These are phyloP conservation scores for Aspergillus asperescens DNA, from an alignment of 495 filamentous ascomycete genomes.

Conservation along the genomic window DNA sequence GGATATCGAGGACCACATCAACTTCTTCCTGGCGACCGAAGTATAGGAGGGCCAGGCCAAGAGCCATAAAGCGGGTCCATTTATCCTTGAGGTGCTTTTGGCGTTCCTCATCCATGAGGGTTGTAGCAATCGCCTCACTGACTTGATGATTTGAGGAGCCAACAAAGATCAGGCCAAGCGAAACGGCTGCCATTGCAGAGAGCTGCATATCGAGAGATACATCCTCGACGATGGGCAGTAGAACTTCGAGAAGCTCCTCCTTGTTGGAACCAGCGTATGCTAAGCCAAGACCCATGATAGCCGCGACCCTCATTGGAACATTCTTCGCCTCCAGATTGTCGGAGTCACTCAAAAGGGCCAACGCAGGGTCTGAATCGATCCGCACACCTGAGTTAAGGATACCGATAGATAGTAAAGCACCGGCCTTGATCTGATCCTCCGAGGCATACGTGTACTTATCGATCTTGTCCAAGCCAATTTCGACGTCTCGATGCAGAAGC, in stretches of 20 bases:
- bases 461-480: conserved; percentile 81
- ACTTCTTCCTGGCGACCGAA: conserved; percentile 97
- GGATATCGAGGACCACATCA: conserved; percentile 86
- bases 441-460: conserved; percentile 82
- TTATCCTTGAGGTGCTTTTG: conserved; percentile 87
- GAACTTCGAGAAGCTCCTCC: conserved; percentile 69
- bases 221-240: conserved; percentile 83
- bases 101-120: conserved; percentile 85
- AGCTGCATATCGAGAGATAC: conserved; percentile 83
- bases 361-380: conserved; percentile 76
- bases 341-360: conserved; percentile 75
- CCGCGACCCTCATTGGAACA: conserved; percentile 65
- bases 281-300: conserved; percentile 93
- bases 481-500: conserved; percentile 85
- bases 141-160: conserved; percentile 86
- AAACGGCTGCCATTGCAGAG: conserved; percentile 91
- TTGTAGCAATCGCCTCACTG: conserved; percentile 80
- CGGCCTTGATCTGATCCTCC: conserved; percentile 85
- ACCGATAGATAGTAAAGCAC: conserved; percentile 82
- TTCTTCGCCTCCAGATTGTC: conserved; percentile 74
- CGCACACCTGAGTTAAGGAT: conserved; percentile 90
- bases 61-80: conserved; percentile 93
- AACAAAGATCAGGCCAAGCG: conserved; percentile 86
- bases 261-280: conserved; percentile 90
- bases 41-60: conserved; percentile 89